Conservation (phyloP, 2,329 filamentous ascomycete genomes). For the Hyphodiscus sp. region DNA sequence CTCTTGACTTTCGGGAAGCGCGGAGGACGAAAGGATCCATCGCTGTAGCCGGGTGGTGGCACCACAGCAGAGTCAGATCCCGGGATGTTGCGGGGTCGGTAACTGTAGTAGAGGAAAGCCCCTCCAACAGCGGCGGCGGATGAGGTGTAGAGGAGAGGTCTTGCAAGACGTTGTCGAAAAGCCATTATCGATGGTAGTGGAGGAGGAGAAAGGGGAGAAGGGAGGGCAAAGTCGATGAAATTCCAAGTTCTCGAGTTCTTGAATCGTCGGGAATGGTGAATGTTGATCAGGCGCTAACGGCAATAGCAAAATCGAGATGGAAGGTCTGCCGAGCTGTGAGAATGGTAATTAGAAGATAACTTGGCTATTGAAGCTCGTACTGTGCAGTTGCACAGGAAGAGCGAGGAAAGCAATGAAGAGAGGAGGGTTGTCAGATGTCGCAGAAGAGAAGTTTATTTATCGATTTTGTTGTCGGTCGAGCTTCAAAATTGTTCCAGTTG, state of each 20-base stretch:
- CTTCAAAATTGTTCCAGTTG: not conserved
- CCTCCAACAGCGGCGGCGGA: conserved; percentile 40
- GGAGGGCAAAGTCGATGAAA: conserved; percentile 1
- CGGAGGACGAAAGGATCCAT: conserved; percentile 55
- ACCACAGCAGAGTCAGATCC: conserved; percentile 62
- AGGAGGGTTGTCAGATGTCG: not conserved
- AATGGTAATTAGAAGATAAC: not conserved
- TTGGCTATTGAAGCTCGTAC: conserved; percentile 4
- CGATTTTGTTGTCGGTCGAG: not conserved
- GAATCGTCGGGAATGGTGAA: not conserved
- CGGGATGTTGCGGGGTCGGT: conserved; percentile 66
- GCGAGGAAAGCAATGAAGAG: not conserved
- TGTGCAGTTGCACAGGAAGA: conserved; percentile 14
- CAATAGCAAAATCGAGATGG: not conserved
- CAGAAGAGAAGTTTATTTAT: not conserved
- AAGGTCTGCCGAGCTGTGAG: conserved; percentile 8
- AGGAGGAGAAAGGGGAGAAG: conserved; percentile 4
- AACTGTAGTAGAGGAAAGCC: conserved; percentile 46
- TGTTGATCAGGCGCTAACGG: not conserved
- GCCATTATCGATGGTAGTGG: conserved; percentile 22
- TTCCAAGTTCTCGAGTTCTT: too few species aligned
- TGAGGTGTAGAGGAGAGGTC: conserved; percentile 44
- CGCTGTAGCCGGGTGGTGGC: conserved; percentile 62
- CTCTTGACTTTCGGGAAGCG: conserved; percentile 44
- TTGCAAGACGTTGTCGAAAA: conserved; percentile 37